phyloP scores from a whole-genome alignment of 495 filamentous ascomycete genomes.

The Aspergillus mulundensis region DNA sequence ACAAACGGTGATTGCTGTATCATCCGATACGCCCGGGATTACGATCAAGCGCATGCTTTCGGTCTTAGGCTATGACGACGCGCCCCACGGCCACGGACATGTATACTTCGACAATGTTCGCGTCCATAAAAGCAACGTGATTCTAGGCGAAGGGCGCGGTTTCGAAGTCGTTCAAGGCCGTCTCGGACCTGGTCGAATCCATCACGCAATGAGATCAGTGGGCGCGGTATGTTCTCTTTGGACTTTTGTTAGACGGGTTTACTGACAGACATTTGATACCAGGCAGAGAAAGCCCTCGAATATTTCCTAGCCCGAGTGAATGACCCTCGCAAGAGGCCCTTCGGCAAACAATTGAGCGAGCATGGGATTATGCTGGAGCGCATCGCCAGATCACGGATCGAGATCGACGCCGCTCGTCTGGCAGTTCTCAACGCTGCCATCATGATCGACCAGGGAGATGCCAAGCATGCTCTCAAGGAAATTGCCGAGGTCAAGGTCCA shows the following conservation, averaged over 20 bases:
- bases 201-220: background rate
- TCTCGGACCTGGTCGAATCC: background rate
- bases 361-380: background rate
- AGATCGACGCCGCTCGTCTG: background rate
- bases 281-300: background rate
- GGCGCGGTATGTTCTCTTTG: background rate
- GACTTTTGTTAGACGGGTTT: background rate
- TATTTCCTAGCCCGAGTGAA: background rate
- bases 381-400: background rate
- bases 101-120: conserved; percentile 1
- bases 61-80: background rate
- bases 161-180: background rate
- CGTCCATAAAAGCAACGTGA: background rate
- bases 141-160: background rate
- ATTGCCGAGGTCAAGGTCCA: conserved; percentile 37
- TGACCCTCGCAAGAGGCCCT: background rate
- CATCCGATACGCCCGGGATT: background rate
- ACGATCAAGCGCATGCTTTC: background rate
- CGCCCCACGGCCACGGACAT: background rate
- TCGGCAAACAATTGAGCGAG: background rate
- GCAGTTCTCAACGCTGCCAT: background rate
- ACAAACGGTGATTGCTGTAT: background rate
- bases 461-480: conserved; percentile 30
- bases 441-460: background rate
- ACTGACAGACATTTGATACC: background rate